Evolutionary conservation across 139 green algal species (phyloP), one percentile per base, ranked within the genome.

Genomic region (Chlamydomonas sp.): DNA sequence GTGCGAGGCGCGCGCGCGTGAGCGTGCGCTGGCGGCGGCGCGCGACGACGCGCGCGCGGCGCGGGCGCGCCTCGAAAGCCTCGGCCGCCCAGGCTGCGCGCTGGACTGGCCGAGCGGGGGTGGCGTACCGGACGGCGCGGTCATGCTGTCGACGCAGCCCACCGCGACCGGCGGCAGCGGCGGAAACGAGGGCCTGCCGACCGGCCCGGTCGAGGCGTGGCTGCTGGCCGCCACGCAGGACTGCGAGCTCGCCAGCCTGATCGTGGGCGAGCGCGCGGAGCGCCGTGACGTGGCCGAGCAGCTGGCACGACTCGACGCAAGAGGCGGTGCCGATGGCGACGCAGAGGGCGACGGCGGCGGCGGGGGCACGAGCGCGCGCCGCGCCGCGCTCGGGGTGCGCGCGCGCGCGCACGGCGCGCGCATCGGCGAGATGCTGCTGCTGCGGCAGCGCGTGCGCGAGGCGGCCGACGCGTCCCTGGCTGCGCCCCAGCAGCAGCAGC

Each of bases 171-270:
- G n/a, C 43, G 43, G 43, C 43, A 16, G 43, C 43, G 43, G 43
- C 43, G 43, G 43, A 54, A 26, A 54, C n/a, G n/a, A n/a, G n/a
- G n/a, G n/a, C n/a, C n/a, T n/a, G n/a, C n/a, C n/a, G n/a, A n/a
- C n/a, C n/a, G n/a, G n/a, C n/a, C n/a, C 30, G 48, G 48, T 34
- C 24, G 3, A 59, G n/a, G n/a, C n/a, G 61, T 69, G 61, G 61
- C 26, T 69, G 24, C 30, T 37, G 35, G 13, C 24, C 24, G n/a
- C 31, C 22, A 69, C 61, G 33, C 61, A 69, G 36, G 61, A 69
- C 61, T 69, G 61, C 33, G 61, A 69, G 61, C 61, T 69, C 24
- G 28, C 49, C 22, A 24, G n/a, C 24, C 31, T 69, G 61, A 64
- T 64, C 16, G 54, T 36, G 26, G n/a, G n/a, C n/a, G n/a, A n/a